These are phyloP conservation scores for Blastocystis sp. DNA, from an alignment of 352 stramenopile genomes.

Conservation along the genomic window DNA sequence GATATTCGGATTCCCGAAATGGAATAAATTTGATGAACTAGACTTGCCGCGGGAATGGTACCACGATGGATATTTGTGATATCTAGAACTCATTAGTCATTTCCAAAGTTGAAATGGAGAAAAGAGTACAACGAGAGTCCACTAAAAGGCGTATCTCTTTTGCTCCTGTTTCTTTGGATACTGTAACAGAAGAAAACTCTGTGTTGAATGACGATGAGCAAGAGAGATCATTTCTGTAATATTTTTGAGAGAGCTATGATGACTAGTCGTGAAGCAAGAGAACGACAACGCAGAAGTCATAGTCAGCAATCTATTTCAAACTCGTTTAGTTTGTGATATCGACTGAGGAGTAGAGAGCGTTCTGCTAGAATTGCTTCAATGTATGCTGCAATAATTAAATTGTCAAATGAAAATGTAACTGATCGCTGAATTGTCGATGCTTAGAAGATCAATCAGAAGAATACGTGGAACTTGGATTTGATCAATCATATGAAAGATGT, in stretches of 20 bases:
- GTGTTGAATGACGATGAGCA: slow-evolving; percentile 60
- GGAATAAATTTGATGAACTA: no score
- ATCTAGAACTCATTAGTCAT: no score
- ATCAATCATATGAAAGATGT: slow-evolving; percentile 68
- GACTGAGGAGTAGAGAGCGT: slow-evolving; percentile 30
- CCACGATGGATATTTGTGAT: no score
- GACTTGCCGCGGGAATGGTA: no score
- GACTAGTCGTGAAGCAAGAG: neutral
- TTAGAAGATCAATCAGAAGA: slow-evolving; percentile 68
- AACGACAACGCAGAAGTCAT: neutral
- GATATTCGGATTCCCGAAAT: neutral
- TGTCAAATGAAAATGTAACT: slow-evolving; percentile 65
- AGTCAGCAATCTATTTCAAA: neutral
- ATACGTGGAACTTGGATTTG: slow-evolving; percentile 66
- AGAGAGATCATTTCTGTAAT: slow-evolving; percentile 10
- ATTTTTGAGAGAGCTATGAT: neutral
- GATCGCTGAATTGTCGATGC: neutral
- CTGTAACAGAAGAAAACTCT: slow-evolving; percentile 21
- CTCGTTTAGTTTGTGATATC: neutral
- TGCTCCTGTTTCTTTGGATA: slow-evolving; percentile 5
- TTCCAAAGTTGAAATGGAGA: neutral
- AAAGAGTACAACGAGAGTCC: neutral
- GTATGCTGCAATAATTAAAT: slow-evolving; percentile 55
- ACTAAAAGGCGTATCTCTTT: neutral
- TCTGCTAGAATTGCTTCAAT: slow-evolving; percentile 35